Conservation (phyloP, 1,284 basidiomycete species). For the Tilletiaria anomala region DNA sequence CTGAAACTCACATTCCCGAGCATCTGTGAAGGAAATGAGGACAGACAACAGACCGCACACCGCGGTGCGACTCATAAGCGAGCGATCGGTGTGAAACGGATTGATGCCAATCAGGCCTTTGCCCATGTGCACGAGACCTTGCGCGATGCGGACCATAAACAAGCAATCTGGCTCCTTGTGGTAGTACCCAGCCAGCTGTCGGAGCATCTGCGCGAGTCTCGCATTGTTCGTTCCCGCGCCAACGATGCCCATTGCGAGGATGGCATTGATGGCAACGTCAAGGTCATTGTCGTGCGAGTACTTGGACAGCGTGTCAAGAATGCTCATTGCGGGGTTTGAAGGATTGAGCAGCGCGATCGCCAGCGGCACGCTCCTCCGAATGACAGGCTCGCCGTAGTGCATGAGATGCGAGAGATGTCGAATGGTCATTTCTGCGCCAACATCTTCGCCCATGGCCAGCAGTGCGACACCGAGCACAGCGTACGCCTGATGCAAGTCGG, state of each 20-base stretch:
- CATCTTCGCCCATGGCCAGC: conserved; percentile 95
- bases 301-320: conserved; percentile 96
- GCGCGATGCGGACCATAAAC: conserved; percentile 90
- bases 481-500: conserved; percentile 81
- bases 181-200: conserved; percentile 92
- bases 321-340: conserved; percentile 87
- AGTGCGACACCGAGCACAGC: conserved; percentile 87
- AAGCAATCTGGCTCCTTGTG: conserved; percentile 92
- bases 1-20: conserved; percentile 65
- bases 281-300: conserved; percentile 99
- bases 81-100: conserved; percentile 88
- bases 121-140: conserved; percentile 95
- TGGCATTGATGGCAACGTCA: conserved; percentile 85
- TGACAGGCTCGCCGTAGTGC: conserved; percentile 92
- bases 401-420: conserved; percentile 47
- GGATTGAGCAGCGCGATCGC: conserved; percentile 86
- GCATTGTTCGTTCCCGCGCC: conserved; percentile 98
- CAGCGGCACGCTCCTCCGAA: conserved; percentile 85
- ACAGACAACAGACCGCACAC: conserved; percentile 82
- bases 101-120: conserved; percentile 97
- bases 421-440: conserved; percentile 72
- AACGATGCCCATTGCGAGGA: conserved; percentile 96
- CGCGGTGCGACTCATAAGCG: conserved; percentile 73
- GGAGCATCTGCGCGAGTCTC: conserved; percentile 87
- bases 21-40: conserved; percentile 80